Evolutionary conservation across 257 asterid species (phyloP).

Genomic region (Solanum chilense): DNA sequence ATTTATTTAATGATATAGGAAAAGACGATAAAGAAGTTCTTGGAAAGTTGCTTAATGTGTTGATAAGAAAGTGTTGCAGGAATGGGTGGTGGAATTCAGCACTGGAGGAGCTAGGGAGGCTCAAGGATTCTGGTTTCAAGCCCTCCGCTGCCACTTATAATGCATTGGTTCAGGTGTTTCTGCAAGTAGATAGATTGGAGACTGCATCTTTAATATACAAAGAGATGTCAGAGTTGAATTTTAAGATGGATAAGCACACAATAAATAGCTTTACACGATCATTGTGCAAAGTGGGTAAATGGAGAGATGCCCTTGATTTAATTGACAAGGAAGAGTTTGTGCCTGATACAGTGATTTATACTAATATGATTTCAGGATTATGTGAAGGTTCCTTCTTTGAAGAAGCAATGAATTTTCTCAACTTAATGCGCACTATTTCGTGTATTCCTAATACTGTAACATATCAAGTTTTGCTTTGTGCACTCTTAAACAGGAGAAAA

Average conservation of each 20-base stretch:
- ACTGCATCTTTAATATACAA: conserved; percentile 57
- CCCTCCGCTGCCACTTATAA: conserved; percentile 64
- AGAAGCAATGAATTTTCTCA: conserved; percentile 89
- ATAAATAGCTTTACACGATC: conserved; percentile 47
- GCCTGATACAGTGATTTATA: conserved; percentile 69
- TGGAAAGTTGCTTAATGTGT: conserved; percentile 69
- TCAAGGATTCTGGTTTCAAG: conserved; percentile 68
- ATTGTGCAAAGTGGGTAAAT: conserved; percentile 71
- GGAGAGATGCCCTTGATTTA: conserved; percentile 77
- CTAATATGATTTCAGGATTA: conserved; percentile 78
- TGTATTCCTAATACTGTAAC: conserved; percentile 81
- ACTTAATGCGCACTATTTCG: conserved; percentile 59
- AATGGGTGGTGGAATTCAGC: conserved; percentile 89
- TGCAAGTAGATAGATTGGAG: conserved; percentile 66
- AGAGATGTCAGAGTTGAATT: conserved; percentile 65
- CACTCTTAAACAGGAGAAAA: conserved; percentile 70
- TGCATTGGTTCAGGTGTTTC: conserved; percentile 57
- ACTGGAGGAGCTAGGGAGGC: conserved; percentile 80
- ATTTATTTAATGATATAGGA: conserved; percentile 39
- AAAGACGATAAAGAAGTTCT: conserved; percentile 59
- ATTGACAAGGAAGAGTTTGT: conserved; percentile 75
- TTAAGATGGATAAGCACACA: conserved; percentile 55
- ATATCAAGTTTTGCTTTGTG: conserved; percentile 66
- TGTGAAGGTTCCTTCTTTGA: conserved; percentile 87
- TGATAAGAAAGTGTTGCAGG: conserved; percentile 63